Conservation (phyloP, 345 rosid genomes). For the Kernera saxatilis region DNA sequence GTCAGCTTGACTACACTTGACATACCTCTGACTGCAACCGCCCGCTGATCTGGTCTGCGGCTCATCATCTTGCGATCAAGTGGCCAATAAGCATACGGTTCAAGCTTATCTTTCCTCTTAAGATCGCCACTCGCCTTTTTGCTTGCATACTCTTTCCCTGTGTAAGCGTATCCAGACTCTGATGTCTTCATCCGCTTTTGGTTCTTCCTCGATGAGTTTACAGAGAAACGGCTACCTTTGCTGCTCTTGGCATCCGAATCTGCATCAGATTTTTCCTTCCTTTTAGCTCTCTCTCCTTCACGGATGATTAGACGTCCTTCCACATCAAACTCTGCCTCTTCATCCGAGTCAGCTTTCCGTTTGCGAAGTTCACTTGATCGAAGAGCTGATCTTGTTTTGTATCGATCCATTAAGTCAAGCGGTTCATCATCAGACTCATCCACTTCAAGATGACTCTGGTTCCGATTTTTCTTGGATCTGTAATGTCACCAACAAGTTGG, state of each 20-base stretch:
- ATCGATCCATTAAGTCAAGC: slow-evolving; percentile 74
- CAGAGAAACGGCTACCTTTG: slow-evolving; percentile 43
- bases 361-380: slow-evolving; percentile 51
- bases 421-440: slow-evolving; percentile 88
- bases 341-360: slow-evolving; percentile 67
- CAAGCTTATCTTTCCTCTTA: slow-evolving; percentile 82
- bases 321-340: slow-evolving; percentile 71
- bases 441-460: slow-evolving; percentile 69
- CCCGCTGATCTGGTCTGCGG: slow-evolving; percentile 78
- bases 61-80: slow-evolving; percentile 97
- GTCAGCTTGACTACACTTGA: slow-evolving; percentile 72
- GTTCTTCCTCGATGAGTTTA: slow-evolving; percentile 43
- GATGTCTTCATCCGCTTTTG: slow-evolving; percentile 70
- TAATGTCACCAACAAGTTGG: background rate
- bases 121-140: slow-evolving; percentile 89
- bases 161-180: slow-evolving; percentile 80
- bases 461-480: slow-evolving; percentile 54
- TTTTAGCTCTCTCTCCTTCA: slow-evolving; percentile 54
- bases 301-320: slow-evolving; percentile 71
- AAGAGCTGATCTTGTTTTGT: slow-evolving; percentile 72
- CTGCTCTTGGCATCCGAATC: slow-evolving; percentile 60
- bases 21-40: slow-evolving; percentile 88
- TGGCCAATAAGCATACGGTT: slow-evolving; percentile 97
- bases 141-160: slow-evolving; percentile 78
- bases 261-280: slow-evolving; percentile 34